Percentiles rank a stretch among this genome's conserved stretches.
phyloP scores from a whole-genome alignment of 805 yeast species.

The Monosporozyma servazzii region DNA sequence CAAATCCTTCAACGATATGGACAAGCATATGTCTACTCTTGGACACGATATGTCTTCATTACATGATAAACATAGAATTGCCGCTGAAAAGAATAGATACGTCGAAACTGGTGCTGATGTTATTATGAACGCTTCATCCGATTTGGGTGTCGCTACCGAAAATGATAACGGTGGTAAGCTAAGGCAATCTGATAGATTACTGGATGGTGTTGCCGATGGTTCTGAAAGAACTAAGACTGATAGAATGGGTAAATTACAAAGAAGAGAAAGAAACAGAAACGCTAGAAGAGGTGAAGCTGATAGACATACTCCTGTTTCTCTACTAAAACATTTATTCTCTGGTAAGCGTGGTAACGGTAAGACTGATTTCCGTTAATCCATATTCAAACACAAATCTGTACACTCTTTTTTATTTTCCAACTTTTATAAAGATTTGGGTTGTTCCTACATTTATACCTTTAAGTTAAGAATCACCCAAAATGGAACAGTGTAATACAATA shows the following conservation, averaged over 20 bases:
- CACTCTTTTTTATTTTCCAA: neutral
- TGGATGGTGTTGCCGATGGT: slow-evolving; percentile 80
- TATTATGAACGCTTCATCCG: slow-evolving; percentile 44
- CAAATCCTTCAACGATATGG: slow-evolving; percentile 70
- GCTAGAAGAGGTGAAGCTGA: slow-evolving; percentile 96
- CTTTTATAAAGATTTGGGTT: neutral
- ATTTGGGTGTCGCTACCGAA: slow-evolving; percentile 24
- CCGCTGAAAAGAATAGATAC: slow-evolving; percentile 32
- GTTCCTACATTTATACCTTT: neutral
- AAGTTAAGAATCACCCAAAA: neutral
- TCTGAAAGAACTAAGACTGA: slow-evolving; percentile 75
- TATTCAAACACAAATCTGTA: neutral
- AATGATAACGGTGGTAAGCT: slow-evolving; percentile 32
- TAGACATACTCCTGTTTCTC: slow-evolving; percentile 72
- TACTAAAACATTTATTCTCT: slow-evolving; percentile 89
- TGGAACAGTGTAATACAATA: neutral
- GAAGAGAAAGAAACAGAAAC: slow-evolving; percentile 85
- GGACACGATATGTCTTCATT: slow-evolving; percentile 79
- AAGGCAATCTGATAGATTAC: slow-evolving; percentile 68
- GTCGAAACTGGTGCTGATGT: slow-evolving; percentile 70
- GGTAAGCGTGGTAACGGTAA: slow-evolving; percentile 97
- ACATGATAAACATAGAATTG: slow-evolving; percentile 40
- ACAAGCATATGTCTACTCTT: slow-evolving; percentile 76
- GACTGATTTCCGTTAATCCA: slow-evolving; percentile 68
- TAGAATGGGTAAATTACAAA: slow-evolving; percentile 76